Conservation (phyloP, 352 stramenopile species). For the Pythium chondricola region DNA sequence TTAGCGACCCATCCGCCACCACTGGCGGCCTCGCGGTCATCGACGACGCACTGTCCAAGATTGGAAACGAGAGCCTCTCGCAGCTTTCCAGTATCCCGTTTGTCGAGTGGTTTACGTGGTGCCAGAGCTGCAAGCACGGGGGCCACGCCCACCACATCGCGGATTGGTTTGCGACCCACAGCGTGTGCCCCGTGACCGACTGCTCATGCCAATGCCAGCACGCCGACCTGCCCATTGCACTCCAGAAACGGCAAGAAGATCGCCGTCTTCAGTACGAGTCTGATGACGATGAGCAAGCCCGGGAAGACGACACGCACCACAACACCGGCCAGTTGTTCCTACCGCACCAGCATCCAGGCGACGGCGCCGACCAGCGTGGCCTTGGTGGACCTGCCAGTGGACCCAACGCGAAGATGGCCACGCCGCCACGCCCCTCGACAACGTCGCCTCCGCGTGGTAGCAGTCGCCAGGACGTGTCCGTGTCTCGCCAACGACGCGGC, state of each 20-base stretch:
- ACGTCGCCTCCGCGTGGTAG: neutral
- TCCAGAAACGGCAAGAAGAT: conserved; percentile 42
- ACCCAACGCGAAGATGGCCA: neutral
- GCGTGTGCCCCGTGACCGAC: conserved; percentile 89
- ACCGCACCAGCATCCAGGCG: conserved; percentile 7
- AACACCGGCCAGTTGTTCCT: conserved; percentile 5
- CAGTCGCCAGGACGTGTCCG: neutral
- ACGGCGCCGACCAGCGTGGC: neutral
- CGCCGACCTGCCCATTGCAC: conserved; percentile 59
- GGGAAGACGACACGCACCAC: no score
- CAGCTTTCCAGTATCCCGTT: conserved; percentile 92
- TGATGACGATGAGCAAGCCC: neutral
- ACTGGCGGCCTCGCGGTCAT: conserved; percentile 22
- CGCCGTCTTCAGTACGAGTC: conserved; percentile 9
- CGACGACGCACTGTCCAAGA: conserved; percentile 36
- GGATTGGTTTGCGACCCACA: conserved; percentile 90
- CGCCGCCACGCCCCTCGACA: neutral
- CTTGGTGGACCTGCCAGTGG: neutral
- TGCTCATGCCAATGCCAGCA: conserved; percentile 90
- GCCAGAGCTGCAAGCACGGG: conserved; percentile 86
- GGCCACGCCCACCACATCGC: conserved; percentile 92
- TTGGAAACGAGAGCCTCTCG: conserved; percentile 72
- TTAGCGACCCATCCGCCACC: neutral
- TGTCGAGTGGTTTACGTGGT: conserved; percentile 95
- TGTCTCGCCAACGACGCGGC: neutral